Base-by-base conservation (phyloP, 768 basidiomycete genomes). In the Jaapia argillacea region DNA sequence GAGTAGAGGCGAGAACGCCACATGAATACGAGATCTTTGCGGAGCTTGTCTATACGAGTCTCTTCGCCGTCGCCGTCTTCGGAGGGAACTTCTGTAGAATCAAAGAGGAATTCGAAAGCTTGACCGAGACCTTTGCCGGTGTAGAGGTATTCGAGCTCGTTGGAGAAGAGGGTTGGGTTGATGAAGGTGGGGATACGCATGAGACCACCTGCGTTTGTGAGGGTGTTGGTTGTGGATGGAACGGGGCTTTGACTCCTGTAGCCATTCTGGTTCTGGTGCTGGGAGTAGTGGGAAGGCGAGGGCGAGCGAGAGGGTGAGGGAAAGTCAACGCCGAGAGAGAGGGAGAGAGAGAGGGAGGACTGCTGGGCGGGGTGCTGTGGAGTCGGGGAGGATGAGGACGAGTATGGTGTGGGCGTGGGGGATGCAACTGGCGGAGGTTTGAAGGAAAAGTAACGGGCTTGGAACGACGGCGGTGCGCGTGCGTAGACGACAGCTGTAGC, bases 1-100 rank as follows among this genome's bases (percentile, higher is more conserved):
- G 90, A 88, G 58, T 92, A 98, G 14, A 98, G 77, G 40, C 91
- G 79, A 10, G 85, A 87, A 24, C 94, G 69, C 94, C 93, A 97
- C 90, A 92, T 94, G 68, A 84, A 96, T 20, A 93, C 86, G 23
- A 96, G 71, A 56, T 97, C 94, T 61, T 90, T 89, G 47, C 89
- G 78, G 6, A 96, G 75, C 63, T 91, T 88, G 60, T 90, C 88
- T 31, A 87, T 65, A 12, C 88, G 67, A 36, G 74, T 65, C 49
- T 70, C 77, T 59, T 65, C 76, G 6, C 63, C 69, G 50, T 68
- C 67, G 42, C 61, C 77, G 43, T 66, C 66, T 28, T 63, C 66
- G 33, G 59, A 58, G 46, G 48, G 47, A 35, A 57, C 61, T 50
- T 66, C 69, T 6, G 64, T 58, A 41, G 67, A 63, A 52, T 92